Evolutionary conservation across 139 green algal genomes (phyloP).

Genomic region (Closterium sp.): DNA sequence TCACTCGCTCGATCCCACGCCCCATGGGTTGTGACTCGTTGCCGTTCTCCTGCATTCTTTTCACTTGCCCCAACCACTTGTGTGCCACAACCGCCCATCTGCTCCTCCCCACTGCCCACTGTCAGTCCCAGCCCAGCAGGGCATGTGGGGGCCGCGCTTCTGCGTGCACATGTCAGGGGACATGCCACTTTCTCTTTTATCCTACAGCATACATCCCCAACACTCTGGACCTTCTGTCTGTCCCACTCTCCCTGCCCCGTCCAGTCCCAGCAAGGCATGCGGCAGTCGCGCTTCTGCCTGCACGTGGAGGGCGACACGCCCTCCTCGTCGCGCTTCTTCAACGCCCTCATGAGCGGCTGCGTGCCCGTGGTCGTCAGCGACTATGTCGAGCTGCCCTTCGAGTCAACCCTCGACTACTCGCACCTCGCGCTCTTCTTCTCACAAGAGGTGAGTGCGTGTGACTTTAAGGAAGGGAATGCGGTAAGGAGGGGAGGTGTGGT

Average conservation of each 20-base stretch:
- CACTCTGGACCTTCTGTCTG: too few relatives aligned
- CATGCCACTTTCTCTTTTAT: constrained; percentile 25
- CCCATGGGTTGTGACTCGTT: too few relatives aligned
- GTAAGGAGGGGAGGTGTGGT: too few relatives aligned
- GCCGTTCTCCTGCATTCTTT: too few relatives aligned
- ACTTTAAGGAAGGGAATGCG: too few relatives aligned
- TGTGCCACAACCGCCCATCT: too few relatives aligned
- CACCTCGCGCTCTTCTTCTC: background rate
- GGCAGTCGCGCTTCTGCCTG: constrained; percentile 46
- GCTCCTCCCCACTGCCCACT: background rate
- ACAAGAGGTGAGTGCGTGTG: background rate
- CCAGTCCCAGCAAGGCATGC: constrained; percentile 33
- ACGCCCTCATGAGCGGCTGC: constrained; percentile 34
- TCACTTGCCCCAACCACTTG: too few relatives aligned
- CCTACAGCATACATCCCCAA: too few relatives aligned
- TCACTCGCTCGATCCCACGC: too few relatives aligned
- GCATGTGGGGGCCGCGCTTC: constrained; percentile 45
- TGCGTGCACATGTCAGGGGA: constrained; percentile 33
- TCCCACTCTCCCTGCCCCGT: background rate
- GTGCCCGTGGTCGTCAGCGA: constrained; percentile 47
- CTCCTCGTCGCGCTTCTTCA: constrained; percentile 34
- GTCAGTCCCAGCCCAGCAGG: constrained; percentile 1
- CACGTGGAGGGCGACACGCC: constrained; percentile 43
- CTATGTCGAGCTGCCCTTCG: constrained; percentile 38
- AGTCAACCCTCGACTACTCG: constrained; percentile 32